These are phyloP conservation scores for Ogataea henricii DNA, from an alignment of 805 yeast genomes.

Conservation along the genomic window DNA sequence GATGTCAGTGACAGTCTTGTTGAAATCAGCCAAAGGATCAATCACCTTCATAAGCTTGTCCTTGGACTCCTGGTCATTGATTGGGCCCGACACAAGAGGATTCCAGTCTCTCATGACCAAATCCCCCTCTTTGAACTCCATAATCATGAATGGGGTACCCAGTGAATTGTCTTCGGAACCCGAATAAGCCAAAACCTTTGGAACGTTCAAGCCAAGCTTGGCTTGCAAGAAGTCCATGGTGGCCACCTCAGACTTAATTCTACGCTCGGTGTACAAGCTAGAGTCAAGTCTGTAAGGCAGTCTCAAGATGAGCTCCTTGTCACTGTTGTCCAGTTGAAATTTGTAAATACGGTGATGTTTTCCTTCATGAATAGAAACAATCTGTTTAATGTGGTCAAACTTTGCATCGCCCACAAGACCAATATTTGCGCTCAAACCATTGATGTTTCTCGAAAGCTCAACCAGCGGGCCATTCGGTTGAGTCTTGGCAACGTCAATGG, in stretches of 20 bases:
- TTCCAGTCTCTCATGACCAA: constrained; percentile 89
- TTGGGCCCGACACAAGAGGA: constrained; percentile 67
- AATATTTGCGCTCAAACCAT: constrained; percentile 26
- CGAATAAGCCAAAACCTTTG: constrained; percentile 72
- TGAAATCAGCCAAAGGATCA: constrained; percentile 64
- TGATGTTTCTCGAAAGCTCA: constrained; percentile 19
- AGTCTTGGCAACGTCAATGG: constrained; percentile 42
- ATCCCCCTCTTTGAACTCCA: constrained; percentile 80
- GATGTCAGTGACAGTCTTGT: constrained; percentile 36
- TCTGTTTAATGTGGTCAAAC: constrained; percentile 54
- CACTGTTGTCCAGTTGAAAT: constrained; percentile 51
- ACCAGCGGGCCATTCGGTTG: constrained; percentile 23
- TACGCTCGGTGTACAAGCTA: constrained; percentile 61
- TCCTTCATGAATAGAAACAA: constrained; percentile 89
- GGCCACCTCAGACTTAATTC: constrained; percentile 88
- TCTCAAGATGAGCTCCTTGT: constrained; percentile 64
- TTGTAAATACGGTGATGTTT: constrained; percentile 89
- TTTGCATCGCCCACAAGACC: constrained; percentile 19
- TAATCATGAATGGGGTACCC: constrained; percentile 72
- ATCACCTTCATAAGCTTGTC: constrained; percentile 60
- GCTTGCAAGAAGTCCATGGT: constrained; percentile 78
- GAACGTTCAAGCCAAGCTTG: constrained; percentile 69
- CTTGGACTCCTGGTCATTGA: constrained; percentile 49
- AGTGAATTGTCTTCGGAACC: constrained; percentile 61
- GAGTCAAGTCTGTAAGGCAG: constrained; percentile 81